phyloP scores from a whole-genome alignment of 495 filamentous ascomycete genomes.

The Hypoxylon fuscum region DNA sequence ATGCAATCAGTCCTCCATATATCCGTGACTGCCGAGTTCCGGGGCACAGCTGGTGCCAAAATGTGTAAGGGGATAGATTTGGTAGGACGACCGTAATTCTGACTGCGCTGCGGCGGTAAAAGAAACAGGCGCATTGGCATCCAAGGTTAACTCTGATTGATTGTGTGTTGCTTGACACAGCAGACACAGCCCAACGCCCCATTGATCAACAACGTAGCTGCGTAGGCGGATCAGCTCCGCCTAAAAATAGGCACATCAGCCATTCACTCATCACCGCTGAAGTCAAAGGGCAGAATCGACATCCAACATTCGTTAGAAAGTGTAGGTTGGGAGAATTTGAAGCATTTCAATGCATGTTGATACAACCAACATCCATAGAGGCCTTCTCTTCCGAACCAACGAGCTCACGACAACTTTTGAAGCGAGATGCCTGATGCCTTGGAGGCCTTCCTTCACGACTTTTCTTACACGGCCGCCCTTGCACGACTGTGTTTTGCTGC shows the following conservation, averaged over 20 bases:
- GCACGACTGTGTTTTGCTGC: slow-evolving; percentile 1
- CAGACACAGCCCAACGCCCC: slow-evolving; percentile 8
- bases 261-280: not conserved
- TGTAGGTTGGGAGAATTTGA: not conserved
- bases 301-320: not conserved
- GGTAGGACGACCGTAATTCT: slow-evolving; percentile 6
- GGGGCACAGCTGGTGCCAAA: not conserved
- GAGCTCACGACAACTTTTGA: not conserved
- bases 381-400: not conserved
- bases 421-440: not conserved
- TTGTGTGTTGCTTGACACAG: not conserved
- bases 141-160: slow-evolving; percentile 6
- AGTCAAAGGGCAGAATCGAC: not conserved
- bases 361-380: not conserved
- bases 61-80: not conserved
- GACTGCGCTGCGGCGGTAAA: slow-evolving; percentile 18
- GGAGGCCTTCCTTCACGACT: not conserved
- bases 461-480: not conserved
- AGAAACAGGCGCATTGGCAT: slow-evolving; percentile 9
- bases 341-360: not conserved
- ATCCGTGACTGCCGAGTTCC: slow-evolving; percentile 13
- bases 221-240: not conserved
- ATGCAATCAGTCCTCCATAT: slow-evolving; percentile 2
- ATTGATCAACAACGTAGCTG: not conserved
- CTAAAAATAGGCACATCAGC: slow-evolving; percentile 31